A percentile compares a stretch with the other conserved stretches of the same genome.
Evolutionary conservation across 805 yeast species (phyloP).

Genomic region (Wickerhamiella azyma): DNA sequence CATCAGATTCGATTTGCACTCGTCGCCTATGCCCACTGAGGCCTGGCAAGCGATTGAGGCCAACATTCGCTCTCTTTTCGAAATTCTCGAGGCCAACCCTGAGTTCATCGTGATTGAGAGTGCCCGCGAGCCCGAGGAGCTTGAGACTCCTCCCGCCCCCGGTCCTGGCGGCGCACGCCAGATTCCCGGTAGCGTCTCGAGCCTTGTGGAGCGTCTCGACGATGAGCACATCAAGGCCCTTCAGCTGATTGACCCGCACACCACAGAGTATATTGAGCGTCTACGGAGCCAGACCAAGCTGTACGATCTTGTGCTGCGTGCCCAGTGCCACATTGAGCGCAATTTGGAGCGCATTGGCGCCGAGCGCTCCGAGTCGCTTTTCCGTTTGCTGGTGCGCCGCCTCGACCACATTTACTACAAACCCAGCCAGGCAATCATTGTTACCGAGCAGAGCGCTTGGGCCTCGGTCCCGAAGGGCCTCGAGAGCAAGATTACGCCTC

Average conservation of each 20-base stretch:
- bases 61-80: slow-evolving; percentile 51
- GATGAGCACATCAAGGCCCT: slow-evolving; percentile 85
- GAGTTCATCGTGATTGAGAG: slow-evolving; percentile 61
- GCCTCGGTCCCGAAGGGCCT: slow-evolving; percentile 30
- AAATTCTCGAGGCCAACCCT: slow-evolving; percentile 45
- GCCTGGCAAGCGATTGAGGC: slow-evolving; percentile 63
- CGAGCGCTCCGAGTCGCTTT: slow-evolving; percentile 30
- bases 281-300: slow-evolving; percentile 72
- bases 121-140: slow-evolving; percentile 68
- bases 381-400: slow-evolving; percentile 67
- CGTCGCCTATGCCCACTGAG: slow-evolving; percentile 59
- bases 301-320: slow-evolving; percentile 64
- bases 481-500: slow-evolving; percentile 26
- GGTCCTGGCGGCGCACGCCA: slow-evolving; percentile 49
- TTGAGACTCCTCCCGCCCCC: slow-evolving; percentile 47
- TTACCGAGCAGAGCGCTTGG: slow-evolving; percentile 72
- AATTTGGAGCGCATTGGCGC: slow-evolving; percentile 21
- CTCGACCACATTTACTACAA: slow-evolving; percentile 89
- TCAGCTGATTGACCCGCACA: slow-evolving; percentile 85
- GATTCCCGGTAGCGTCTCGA: slow-evolving; percentile 70
- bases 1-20: slow-evolving; percentile 68
- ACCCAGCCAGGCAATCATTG: slow-evolving; percentile 57
- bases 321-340: slow-evolving; percentile 73
- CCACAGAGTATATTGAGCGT: slow-evolving; percentile 83
- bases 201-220: slow-evolving; percentile 83